phyloP scores from a whole-genome alignment of 2,329 filamentous ascomycete species.

The Ophiocordyceps australis region DNA sequence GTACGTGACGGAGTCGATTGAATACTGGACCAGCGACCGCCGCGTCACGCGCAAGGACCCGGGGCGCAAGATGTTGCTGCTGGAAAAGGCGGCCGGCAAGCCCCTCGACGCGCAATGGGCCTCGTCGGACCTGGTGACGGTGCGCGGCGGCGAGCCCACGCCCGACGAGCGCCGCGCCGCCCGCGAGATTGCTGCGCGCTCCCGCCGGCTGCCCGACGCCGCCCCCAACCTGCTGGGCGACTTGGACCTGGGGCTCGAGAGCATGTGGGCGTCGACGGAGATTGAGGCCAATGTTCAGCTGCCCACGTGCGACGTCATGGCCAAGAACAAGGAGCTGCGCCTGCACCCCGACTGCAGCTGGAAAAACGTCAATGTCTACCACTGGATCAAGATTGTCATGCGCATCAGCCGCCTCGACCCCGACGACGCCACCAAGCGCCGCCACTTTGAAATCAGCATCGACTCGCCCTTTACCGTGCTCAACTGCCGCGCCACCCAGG shows the following conservation, averaged over 20 bases:
- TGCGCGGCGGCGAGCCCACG: conserved; percentile 62
- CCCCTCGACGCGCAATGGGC: conserved; percentile 55
- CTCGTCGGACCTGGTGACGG: conserved; percentile 57
- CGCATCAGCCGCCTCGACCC: conserved; percentile 72
- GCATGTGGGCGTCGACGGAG: conserved; percentile 72
- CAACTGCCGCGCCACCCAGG: conserved; percentile 81
- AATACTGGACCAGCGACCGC: conserved; percentile 78
- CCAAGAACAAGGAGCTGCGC: conserved; percentile 44
- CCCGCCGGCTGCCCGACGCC: conserved; percentile 26
- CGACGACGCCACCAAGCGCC: conserved; percentile 54
- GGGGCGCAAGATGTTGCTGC: conserved; percentile 65
- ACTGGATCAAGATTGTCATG: conserved; percentile 97
- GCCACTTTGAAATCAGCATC: conserved; percentile 92
- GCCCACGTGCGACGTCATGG: conserved; percentile 75
- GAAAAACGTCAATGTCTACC: conserved; percentile 82
- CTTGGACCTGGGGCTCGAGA: conserved; percentile 49
- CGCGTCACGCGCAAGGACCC: conserved; percentile 73
- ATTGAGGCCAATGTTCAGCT: conserved; percentile 90
- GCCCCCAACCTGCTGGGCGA: conserved; percentile 65
- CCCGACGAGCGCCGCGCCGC: conserved; percentile 27
- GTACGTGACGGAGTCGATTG: conserved; percentile 74
- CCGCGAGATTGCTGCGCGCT: conserved; percentile 23
- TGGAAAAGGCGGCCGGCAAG: conserved; percentile 75
- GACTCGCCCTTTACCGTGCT: conserved; percentile 90
- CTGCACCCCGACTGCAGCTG: conserved; percentile 86